These are phyloP conservation scores for Themeda triandra DNA, from an alignment of 176 grass and related monocot species.

Conservation along the genomic window DNA sequence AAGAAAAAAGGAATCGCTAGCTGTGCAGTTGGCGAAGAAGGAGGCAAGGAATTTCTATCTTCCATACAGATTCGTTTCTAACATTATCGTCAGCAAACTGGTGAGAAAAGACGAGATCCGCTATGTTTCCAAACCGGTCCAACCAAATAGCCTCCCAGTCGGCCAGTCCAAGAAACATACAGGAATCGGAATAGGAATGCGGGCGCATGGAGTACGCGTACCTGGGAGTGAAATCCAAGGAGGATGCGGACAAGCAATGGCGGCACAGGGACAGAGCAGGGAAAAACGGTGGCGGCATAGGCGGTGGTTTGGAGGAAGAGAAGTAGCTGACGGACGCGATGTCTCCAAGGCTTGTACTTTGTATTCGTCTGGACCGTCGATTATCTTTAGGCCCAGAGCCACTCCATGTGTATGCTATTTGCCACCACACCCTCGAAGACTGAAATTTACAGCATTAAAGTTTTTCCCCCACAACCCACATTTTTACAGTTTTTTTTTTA, in stretches of 20 bases:
- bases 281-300: not conserved
- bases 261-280: not conserved
- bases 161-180: not conserved
- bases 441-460: not conserved
- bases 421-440: not conserved
- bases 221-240: not conserved
- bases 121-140: not conserved
- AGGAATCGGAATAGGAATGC: not conserved
- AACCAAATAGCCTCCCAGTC: not conserved
- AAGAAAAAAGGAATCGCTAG: not conserved
- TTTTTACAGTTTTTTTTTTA: not conserved
- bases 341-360: not conserved
- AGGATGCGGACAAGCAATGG: not conserved
- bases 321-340: not conserved
- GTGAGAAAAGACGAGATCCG: not conserved
- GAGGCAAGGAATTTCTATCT: not conserved
- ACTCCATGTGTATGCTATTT: not conserved
- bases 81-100: not conserved
- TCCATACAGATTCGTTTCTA: not conserved
- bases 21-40: not conserved
- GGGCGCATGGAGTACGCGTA: not conserved
- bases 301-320: not conserved
- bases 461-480: not conserved
- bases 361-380: not conserved
- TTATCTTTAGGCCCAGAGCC: not conserved